These are phyloP conservation scores for Pyracantha coccinea DNA, from an alignment of 331 rosid genomes.

Conservation along the genomic window DNA sequence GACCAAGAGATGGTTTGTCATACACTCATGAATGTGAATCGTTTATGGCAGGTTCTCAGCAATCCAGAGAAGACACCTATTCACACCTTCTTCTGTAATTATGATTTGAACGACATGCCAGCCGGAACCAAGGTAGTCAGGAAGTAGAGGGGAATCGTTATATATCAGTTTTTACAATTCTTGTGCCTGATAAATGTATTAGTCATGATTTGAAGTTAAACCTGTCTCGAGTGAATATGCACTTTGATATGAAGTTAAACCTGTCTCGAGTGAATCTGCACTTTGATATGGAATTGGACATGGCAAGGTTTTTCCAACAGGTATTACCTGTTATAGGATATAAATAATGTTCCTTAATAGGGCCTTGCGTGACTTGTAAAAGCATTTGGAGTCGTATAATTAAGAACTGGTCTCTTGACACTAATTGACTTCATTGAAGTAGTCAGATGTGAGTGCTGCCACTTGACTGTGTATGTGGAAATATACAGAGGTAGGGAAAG, in stretches of 20 bases:
- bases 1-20: background rate
- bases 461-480: background rate
- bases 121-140: conserved; percentile 81
- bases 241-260: too few species aligned
- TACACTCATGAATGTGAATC: conserved; percentile 5
- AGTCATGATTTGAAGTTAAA: background rate
- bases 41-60: conserved; percentile 76
- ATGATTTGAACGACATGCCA: conserved; percentile 96
- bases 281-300: background rate
- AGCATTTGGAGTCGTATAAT: background rate
- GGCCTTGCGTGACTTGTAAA: background rate
- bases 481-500: background rate
- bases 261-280: background rate
- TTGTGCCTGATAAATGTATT: background rate
- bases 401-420: background rate
- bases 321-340: background rate
- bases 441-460: background rate
- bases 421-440: background rate
- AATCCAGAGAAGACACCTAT: conserved; percentile 95
- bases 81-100: conserved; percentile 88
- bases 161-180: background rate
- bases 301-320: background rate
- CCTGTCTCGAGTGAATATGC: too few species aligned
- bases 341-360: background rate
- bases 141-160: conserved; percentile 2